A percentile compares a stretch with the other conserved stretches of the same genome.
These are phyloP conservation scores for Zygosaccharomyces bailii DNA, from an alignment of 805 yeast species.

Conservation along the genomic window DNA sequence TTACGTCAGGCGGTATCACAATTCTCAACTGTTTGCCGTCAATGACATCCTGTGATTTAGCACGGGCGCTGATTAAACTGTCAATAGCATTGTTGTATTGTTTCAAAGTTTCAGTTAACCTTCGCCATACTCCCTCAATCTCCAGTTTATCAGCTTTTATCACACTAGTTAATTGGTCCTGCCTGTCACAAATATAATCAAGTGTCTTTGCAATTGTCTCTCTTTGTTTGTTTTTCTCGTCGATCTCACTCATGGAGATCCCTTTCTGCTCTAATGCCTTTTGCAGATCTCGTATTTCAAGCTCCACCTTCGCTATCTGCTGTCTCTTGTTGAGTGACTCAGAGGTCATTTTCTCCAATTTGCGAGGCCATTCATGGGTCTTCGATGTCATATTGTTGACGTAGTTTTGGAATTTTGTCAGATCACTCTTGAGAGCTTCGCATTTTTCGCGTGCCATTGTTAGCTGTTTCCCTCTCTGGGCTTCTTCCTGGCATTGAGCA, in stretches of 20 bases:
- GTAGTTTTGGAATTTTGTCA: constrained; percentile 66
- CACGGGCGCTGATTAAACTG: constrained; percentile 26
- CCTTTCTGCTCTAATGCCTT: constrained; percentile 51
- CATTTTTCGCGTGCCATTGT: constrained; percentile 54
- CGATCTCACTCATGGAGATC: constrained; percentile 59
- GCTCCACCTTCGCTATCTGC: constrained; percentile 9
- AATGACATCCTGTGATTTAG: constrained; percentile 20
- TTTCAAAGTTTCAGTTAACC: constrained; percentile 49
- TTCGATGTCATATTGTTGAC: constrained; percentile 63
- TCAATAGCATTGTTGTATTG: constrained; percentile 57
- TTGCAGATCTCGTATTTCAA: constrained; percentile 42
- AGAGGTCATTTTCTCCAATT: constrained; percentile 51
- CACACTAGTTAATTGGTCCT: constrained; percentile 45
- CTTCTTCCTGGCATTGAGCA: constrained; percentile 39
- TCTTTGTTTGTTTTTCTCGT: constrained; percentile 57
- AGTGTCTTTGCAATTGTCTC: constrained; percentile 54
- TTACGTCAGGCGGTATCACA: constrained; percentile 20
- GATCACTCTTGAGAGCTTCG: constrained; percentile 65
- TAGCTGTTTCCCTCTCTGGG: constrained; percentile 45
- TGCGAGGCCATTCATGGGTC: constrained; percentile 59
- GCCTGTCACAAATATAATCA: constrained; percentile 43
- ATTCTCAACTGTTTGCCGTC: constrained; percentile 41
- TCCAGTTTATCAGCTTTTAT: constrained; percentile 49
- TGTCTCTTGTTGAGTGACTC: constrained; percentile 46
- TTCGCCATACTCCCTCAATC: constrained; percentile 47